These are phyloP conservation scores for Orbilia blumenaviensis DNA, from an alignment of 2,329 filamentous ascomycete genomes.

Conservation along the genomic window DNA sequence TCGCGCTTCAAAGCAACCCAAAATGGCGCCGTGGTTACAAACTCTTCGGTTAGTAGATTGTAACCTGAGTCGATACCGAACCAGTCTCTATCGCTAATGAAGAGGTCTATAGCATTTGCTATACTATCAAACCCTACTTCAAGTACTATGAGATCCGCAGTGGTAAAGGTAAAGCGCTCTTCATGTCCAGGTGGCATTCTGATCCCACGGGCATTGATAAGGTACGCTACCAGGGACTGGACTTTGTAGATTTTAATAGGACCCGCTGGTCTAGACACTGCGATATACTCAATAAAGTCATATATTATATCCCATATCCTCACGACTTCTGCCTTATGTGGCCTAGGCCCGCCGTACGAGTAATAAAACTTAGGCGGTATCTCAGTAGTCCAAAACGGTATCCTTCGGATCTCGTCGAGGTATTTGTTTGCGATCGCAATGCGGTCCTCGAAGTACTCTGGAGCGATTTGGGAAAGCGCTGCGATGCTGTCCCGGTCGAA, in stretches of 20 bases:
- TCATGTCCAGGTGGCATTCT: no score
- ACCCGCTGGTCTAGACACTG: not conserved
- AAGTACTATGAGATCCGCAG: not conserved
- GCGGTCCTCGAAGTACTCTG: not conserved
- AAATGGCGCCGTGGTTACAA: not conserved
- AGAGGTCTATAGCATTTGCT: not conserved
- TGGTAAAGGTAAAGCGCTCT: not conserved
- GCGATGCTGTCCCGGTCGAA: not conserved
- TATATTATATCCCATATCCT: not conserved
- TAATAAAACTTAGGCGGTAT: not conserved
- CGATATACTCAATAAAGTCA: not conserved
- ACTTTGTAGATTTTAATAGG: not conserved
- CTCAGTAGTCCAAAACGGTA: not conserved
- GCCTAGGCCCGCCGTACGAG: not conserved
- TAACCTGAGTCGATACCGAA: not conserved
- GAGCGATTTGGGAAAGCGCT: not conserved
- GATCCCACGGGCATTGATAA: not conserved
- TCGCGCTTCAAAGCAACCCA: not conserved
- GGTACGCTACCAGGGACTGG: not conserved
- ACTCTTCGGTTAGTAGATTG: not conserved
- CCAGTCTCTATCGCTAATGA: slow-evolving; percentile 10
- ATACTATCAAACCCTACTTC: not conserved
- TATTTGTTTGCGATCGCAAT: not conserved
- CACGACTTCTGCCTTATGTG: not conserved
- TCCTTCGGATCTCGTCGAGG: not conserved